These are phyloP conservation scores for Leucoagaricus sp. DNA, from an alignment of 1,284 basidiomycete species.

Conservation along the genomic window DNA sequence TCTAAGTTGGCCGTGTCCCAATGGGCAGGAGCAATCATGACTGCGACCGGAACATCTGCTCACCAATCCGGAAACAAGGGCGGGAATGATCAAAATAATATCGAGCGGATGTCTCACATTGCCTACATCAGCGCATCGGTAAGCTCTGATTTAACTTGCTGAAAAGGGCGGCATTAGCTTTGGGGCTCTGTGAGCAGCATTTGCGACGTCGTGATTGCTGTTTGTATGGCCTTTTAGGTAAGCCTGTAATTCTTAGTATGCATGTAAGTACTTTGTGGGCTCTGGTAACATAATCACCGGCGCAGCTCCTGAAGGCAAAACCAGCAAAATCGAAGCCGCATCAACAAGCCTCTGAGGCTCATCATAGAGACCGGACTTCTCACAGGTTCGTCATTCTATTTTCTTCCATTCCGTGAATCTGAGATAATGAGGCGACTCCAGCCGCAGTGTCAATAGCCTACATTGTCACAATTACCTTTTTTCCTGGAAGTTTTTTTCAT, in stretches of 20 bases:
- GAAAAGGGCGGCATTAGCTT: neutral
- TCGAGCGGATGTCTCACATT: neutral
- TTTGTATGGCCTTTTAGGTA: constrained; percentile 2
- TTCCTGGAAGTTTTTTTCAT: constrained; percentile 1
- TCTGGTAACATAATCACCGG: too few relatives aligned
- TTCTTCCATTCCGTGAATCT: too few relatives aligned
- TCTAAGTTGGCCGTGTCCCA: neutral
- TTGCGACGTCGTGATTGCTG: constrained; percentile 8
- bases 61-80: neutral
- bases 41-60: neutral
- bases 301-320: neutral
- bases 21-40: constrained; percentile 1
- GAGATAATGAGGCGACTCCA: neutral
- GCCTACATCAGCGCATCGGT: neutral
- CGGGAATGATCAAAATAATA: too few relatives aligned
- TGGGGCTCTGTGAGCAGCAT: constrained; percentile 1
- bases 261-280: too few relatives aligned
- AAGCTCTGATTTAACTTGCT: neutral
- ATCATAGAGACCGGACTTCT: constrained; percentile 6
- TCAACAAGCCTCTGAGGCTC: neutral
- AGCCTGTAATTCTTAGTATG: too few relatives aligned
- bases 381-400: neutral
- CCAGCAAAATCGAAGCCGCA: neutral
- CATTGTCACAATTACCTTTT: neutral
- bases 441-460: constrained; percentile 1